Percentiles rank a stretch among this genome's conserved stretches.
phyloP scores from a whole-genome alignment of 768 basidiomycete species.

The Tylopilus vinaceipallidus region DNA sequence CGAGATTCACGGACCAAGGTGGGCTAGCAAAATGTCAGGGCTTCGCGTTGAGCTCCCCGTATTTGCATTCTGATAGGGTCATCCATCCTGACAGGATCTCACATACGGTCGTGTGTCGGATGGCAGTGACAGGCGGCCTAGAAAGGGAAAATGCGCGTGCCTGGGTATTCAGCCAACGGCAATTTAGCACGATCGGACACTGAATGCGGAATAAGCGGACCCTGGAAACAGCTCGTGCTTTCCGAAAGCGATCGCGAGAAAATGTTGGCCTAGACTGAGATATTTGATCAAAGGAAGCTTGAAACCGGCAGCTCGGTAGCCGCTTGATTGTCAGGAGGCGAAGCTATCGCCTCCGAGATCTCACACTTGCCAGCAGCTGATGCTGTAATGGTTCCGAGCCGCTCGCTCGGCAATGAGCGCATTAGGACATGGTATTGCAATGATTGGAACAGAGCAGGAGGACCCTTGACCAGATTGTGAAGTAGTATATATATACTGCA shows the following conservation, averaged over 20 bases:
- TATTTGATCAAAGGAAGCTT: slow-evolving; percentile 27
- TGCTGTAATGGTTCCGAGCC: slow-evolving; percentile 32
- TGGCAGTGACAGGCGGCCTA: slow-evolving; percentile 1
- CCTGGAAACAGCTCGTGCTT: slow-evolving; percentile 30
- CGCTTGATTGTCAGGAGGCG: slow-evolving; percentile 34
- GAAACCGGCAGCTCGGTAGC: slow-evolving; percentile 30
- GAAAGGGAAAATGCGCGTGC: slow-evolving; percentile 26
- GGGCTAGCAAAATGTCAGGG: slow-evolving; percentile 14
- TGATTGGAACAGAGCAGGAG: slow-evolving; percentile 23
- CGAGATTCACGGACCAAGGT: slow-evolving; percentile 25
- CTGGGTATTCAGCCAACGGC: slow-evolving; percentile 21
- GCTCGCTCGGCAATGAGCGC: slow-evolving; percentile 26
- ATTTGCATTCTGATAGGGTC: slow-evolving; percentile 31
- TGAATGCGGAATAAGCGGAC: slow-evolving; percentile 29
- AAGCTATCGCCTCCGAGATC: slow-evolving; percentile 35
- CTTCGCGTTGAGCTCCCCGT: slow-evolving; percentile 3
- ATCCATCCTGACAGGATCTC: slow-evolving; percentile 18
- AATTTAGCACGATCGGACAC: slow-evolving; percentile 26
- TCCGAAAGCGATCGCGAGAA: slow-evolving; percentile 27
- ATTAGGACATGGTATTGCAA: slow-evolving; percentile 20
- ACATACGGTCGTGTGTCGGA: background rate
- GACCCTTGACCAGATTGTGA: slow-evolving; percentile 10
- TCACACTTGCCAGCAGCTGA: slow-evolving; percentile 26
- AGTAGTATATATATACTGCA: slow-evolving; percentile 11
- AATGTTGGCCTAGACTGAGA: slow-evolving; percentile 26